These are phyloP conservation scores for Umbelopsis sp. DNA, from an alignment of 192 early-diverging fungal species.

Conservation along the genomic window DNA sequence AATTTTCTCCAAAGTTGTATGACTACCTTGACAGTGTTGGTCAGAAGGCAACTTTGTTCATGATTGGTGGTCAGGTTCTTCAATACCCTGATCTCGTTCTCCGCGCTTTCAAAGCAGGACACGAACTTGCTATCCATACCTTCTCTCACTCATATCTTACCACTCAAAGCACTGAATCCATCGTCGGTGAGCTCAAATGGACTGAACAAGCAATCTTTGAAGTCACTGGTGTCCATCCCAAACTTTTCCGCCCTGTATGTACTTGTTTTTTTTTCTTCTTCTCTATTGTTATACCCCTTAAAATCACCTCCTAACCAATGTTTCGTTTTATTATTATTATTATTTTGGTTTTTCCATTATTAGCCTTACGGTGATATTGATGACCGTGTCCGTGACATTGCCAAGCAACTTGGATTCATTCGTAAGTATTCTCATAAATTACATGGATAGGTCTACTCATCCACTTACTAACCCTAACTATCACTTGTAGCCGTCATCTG, in stretches of 20 bases:
- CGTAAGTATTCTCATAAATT: constrained; percentile 23
- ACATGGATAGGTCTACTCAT: no score
- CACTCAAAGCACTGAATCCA: constrained; percentile 62
- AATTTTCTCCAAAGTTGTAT: constrained; percentile 44
- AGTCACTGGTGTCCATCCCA: constrained; percentile 47
- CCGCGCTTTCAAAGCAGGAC: constrained; percentile 38
- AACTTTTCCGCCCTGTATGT: constrained; percentile 47
- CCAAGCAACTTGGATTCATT: constrained; percentile 49
- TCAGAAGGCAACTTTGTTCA: constrained; percentile 57
- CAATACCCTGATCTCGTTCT: constrained; percentile 41
- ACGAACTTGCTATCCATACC: constrained; percentile 47
- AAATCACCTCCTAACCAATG: not conserved
- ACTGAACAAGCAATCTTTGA: constrained; percentile 61
- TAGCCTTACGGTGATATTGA: constrained; percentile 71
- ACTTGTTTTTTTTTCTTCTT: not conserved
- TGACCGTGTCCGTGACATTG: constrained; percentile 60
- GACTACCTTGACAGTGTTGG: constrained; percentile 42
- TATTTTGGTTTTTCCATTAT: constrained; percentile 1
- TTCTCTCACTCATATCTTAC: constrained; percentile 63
- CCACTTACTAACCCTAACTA: constrained; percentile 28
- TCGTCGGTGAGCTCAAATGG: constrained; percentile 72
- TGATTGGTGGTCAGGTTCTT: constrained; percentile 53
- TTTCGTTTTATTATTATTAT: not conserved
- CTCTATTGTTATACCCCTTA: not conserved
- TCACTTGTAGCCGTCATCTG: constrained; percentile 51